Evolutionary conservation across 1,284 basidiomycete genomes (phyloP).

Genomic region (Ceratobasidium sp.): DNA sequence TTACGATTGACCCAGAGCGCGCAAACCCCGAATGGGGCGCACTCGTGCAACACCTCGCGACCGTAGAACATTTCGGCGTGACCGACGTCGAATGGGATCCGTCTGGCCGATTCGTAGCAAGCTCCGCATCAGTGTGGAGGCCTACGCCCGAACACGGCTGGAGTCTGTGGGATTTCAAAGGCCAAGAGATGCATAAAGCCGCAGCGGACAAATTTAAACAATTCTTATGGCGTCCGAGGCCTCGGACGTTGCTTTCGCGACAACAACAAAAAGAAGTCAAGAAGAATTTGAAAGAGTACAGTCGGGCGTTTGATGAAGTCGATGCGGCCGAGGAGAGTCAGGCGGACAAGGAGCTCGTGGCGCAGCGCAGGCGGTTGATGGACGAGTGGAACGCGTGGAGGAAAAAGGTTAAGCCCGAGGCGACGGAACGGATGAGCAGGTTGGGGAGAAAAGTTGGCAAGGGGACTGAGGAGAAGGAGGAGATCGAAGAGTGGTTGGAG

Average conservation of each 20-base stretch:
- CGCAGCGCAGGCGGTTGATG: slow-evolving; percentile 90
- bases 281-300: slow-evolving; percentile 93
- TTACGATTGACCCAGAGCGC: slow-evolving; percentile 76
- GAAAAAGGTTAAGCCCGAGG: slow-evolving; percentile 53
- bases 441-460: slow-evolving; percentile 58
- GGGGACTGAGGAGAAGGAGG: slow-evolving; percentile 73
- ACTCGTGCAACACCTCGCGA: slow-evolving; percentile 88
- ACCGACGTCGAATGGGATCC: slow-evolving; percentile 99
- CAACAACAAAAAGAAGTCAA: slow-evolving; percentile 91
- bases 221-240: slow-evolving; percentile 97
- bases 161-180: slow-evolving; percentile 98
- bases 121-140: slow-evolving; percentile 95
- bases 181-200: slow-evolving; percentile 90
- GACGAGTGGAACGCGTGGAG: slow-evolving; percentile 99
- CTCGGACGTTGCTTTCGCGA: slow-evolving; percentile 86
- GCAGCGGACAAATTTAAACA: slow-evolving; percentile 98
- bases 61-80: slow-evolving; percentile 97
- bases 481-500: slow-evolving; percentile 91
- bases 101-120: slow-evolving; percentile 92
- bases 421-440: slow-evolving; percentile 50
- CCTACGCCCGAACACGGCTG: slow-evolving; percentile 97
- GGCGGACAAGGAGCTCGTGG: slow-evolving; percentile 93
- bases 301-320: slow-evolving; percentile 94
- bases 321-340: slow-evolving; percentile 96
- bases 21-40: slow-evolving; percentile 85